Conservation (phyloP, 148 eudicot species). For the Fagopyrum esculentum region DNA sequence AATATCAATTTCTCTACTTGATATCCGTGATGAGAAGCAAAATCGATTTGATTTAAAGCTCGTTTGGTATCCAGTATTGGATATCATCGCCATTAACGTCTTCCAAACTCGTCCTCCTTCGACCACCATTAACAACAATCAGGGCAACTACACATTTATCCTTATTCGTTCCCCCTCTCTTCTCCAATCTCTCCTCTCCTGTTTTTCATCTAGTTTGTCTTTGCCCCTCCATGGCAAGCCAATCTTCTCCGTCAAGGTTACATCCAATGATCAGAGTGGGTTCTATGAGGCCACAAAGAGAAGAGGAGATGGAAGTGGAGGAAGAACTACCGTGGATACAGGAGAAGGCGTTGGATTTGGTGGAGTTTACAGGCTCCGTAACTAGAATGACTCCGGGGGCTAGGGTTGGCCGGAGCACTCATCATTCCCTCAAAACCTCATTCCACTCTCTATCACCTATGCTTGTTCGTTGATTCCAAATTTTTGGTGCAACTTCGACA, state of each 20-base stretch:
- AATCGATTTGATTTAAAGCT: too few species aligned
- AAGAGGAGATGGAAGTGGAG: conserved; percentile 34
- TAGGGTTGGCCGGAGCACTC: conserved; percentile 50
- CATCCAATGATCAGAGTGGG: too few species aligned
- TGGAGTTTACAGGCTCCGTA: conserved; percentile 78
- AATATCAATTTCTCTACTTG: too few species aligned
- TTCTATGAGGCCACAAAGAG: not conserved
- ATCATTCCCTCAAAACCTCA: conserved; percentile 69
- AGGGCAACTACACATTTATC: too few species aligned
- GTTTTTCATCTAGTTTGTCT: not conserved
- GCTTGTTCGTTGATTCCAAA: not conserved
- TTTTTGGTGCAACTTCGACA: not conserved
- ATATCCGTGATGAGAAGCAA: too few species aligned
- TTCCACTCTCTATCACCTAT: conserved; percentile 61
- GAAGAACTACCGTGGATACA: conserved; percentile 85
- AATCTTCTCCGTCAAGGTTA: not conserved
- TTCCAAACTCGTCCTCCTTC: too few species aligned
- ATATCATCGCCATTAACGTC: too few species aligned
- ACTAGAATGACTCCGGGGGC: conserved; percentile 83
- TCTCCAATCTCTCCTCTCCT: not conserved
- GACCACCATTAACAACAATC: too few species aligned
- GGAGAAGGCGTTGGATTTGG: conserved; percentile 83
- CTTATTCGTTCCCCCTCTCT: not conserved
- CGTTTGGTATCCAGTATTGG: too few species aligned
- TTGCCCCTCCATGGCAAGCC: not conserved